Percentiles rank a stretch among this genome's conserved stretches.
Conservation (phyloP, 2,329 filamentous ascomycete genomes). For the Blastomyces parvus region DNA sequence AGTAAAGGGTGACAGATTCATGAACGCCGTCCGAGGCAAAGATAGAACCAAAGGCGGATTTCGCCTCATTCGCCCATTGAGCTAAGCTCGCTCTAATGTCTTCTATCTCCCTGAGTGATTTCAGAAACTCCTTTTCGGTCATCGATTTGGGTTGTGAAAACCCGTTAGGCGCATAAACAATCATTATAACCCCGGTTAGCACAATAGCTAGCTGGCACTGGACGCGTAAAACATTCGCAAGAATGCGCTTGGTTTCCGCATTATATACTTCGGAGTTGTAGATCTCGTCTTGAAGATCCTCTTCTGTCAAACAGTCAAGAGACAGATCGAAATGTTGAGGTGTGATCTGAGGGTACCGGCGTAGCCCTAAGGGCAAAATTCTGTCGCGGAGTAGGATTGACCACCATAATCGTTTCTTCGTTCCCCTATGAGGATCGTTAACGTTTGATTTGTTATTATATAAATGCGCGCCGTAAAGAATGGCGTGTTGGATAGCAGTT, state of each 20-base stretch:
- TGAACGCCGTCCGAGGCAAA: slow-evolving; percentile 20
- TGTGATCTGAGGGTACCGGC: slow-evolving; percentile 44
- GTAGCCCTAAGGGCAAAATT: slow-evolving; percentile 42
- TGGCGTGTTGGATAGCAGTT: slow-evolving; percentile 43
- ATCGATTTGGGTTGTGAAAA: slow-evolving; percentile 11
- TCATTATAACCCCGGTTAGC: slow-evolving; percentile 40
- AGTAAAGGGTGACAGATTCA: slow-evolving; percentile 39
- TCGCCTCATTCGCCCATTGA: slow-evolving; percentile 36
- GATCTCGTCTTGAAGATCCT: slow-evolving; percentile 42
- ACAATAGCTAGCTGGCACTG: slow-evolving; percentile 40
- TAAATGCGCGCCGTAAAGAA: slow-evolving; percentile 38
- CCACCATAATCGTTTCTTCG: slow-evolving; percentile 47
- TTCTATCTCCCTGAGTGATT: slow-evolving; percentile 19
- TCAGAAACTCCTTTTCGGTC: slow-evolving; percentile 11
- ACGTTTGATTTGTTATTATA: slow-evolving; percentile 39
- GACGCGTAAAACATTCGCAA: slow-evolving; percentile 40
- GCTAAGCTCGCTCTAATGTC: slow-evolving; percentile 32
- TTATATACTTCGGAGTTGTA: slow-evolving; percentile 40
- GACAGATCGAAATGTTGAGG: slow-evolving; percentile 40
- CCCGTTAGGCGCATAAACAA: slow-evolving; percentile 35
- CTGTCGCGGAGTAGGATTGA: slow-evolving; percentile 46
- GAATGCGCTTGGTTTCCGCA: slow-evolving; percentile 36
- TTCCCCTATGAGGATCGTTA: slow-evolving; percentile 26
- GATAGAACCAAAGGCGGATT: slow-evolving; percentile 8
- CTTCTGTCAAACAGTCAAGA: slow-evolving; percentile 29